Percentiles rank a stretch among this genome's conserved stretches.
These are phyloP conservation scores for Lepiota venenata DNA, from an alignment of 768 basidiomycete genomes.

Conservation along the genomic window DNA sequence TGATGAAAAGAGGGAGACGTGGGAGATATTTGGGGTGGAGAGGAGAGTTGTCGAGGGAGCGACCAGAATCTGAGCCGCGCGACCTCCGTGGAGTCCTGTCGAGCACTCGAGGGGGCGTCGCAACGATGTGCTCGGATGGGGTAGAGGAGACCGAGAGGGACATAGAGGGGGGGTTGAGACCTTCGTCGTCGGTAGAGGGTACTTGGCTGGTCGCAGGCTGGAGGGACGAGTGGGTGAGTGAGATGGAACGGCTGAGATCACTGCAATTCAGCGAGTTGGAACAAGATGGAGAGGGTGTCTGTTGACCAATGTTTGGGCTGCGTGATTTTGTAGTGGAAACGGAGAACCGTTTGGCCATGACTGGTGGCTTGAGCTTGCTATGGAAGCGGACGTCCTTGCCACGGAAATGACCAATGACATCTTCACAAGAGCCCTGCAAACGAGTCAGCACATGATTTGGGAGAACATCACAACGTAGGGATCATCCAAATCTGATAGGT, in stretches of 20 bases:
- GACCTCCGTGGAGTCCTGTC: neutral
- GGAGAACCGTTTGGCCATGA: conserved; percentile 70
- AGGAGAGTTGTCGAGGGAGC: neutral
- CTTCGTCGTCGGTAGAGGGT: neutral
- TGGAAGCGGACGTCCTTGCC: conserved; percentile 65
- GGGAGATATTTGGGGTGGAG: conserved; percentile 13
- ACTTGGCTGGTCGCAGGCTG: neutral
- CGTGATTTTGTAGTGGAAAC: conserved; percentile 18
- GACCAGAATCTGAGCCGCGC: neutral
- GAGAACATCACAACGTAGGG: conserved; percentile 50
- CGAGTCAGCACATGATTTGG: neutral
- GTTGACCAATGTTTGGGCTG: conserved; percentile 11
- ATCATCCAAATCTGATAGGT: conserved; percentile 50
- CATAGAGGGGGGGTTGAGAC: neutral
- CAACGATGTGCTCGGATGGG: neutral
- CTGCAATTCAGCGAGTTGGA: conserved; percentile 1
- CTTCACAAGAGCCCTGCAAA: conserved; percentile 79
- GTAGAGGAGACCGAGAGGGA: conserved; percentile 11
- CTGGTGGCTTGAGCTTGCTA: conserved; percentile 71
- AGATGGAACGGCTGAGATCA: neutral
- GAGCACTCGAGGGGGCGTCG: neutral
- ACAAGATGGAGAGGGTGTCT: neutral
- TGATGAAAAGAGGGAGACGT: conserved; percentile 6
- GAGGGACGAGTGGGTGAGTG: neutral
- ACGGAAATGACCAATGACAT: conserved; percentile 75